These are phyloP conservation scores for Leucocoprinus sp. DNA, from an alignment of 768 basidiomycete genomes.

Conservation along the genomic window DNA sequence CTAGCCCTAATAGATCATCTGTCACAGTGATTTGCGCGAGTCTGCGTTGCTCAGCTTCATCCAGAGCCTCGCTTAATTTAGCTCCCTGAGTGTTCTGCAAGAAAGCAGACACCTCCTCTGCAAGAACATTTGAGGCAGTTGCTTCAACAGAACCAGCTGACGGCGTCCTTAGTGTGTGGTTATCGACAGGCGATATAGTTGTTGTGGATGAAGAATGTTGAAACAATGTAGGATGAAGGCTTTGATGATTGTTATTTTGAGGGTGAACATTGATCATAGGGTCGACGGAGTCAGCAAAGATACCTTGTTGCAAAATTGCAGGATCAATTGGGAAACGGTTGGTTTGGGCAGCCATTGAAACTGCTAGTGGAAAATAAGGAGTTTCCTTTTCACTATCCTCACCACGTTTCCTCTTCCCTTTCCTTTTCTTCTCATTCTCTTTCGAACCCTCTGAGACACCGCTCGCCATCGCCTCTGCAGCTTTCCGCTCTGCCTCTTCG, in stretches of 20 bases:
- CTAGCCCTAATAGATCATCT: slow-evolving; percentile 68
- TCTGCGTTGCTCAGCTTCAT: slow-evolving; percentile 59
- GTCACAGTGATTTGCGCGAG: slow-evolving; percentile 41
- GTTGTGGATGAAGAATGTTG: slow-evolving; percentile 12
- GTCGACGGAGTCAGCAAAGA: slow-evolving; percentile 48
- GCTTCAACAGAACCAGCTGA: slow-evolving; percentile 43
- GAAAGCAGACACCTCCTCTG: slow-evolving; percentile 63
- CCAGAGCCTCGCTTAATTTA: slow-evolving; percentile 51
- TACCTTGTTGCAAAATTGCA: slow-evolving; percentile 55
- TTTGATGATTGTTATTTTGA: slow-evolving; percentile 33
- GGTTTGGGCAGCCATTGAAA: slow-evolving; percentile 14
- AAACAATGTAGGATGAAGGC: slow-evolving; percentile 53
- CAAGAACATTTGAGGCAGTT: slow-evolving; percentile 51
- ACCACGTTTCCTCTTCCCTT: slow-evolving; percentile 25
- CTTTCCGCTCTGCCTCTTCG: slow-evolving; percentile 49
- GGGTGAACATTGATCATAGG: slow-evolving; percentile 31
- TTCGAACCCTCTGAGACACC: slow-evolving; percentile 20
- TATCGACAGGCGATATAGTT: slow-evolving; percentile 7
- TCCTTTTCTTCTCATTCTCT: slow-evolving; percentile 22
- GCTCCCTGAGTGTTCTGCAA: slow-evolving; percentile 54
- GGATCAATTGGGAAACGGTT: slow-evolving; percentile 43
- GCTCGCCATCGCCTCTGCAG: slow-evolving; percentile 26
- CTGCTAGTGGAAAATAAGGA: slow-evolving; percentile 13
- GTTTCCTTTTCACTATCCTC: slow-evolving; percentile 21
- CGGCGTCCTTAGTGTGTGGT: slow-evolving; percentile 17